Conservation (phyloP, 352 stramenopile species). For the Elongisporangium anandrum region DNA sequence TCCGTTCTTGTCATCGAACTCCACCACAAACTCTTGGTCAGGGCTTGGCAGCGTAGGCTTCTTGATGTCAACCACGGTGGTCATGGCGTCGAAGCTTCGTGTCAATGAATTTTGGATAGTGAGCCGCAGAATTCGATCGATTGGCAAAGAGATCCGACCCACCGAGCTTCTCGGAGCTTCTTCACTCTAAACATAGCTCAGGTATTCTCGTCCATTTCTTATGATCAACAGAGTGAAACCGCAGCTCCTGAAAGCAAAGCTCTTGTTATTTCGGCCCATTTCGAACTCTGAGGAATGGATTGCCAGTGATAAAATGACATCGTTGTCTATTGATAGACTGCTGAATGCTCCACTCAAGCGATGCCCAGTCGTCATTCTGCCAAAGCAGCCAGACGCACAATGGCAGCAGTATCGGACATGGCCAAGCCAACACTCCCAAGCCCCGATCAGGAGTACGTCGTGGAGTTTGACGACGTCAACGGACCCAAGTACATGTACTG, state of each 20-base stretch:
- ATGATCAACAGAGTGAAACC: too few relatives aligned
- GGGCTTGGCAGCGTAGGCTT: neutral
- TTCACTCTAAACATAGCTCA: neutral
- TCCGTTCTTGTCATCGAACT: slow-evolving; percentile 17
- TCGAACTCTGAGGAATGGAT: too few relatives aligned
- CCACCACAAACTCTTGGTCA: slow-evolving; percentile 9
- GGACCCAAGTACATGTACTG: slow-evolving; percentile 13
- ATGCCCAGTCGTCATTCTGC: too few relatives aligned
- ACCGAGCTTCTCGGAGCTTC: neutral
- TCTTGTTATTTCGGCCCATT: too few relatives aligned
- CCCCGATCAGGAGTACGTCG: slow-evolving; percentile 3
- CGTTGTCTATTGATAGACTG: too few relatives aligned
- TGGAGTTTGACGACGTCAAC: slow-evolving; percentile 18
- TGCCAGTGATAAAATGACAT: too few relatives aligned
- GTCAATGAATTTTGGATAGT: neutral
- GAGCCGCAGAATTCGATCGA: neutral
- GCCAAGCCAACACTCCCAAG: neutral
- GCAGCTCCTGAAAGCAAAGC: too few relatives aligned
- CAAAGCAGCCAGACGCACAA: neutral
- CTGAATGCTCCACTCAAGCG: too few relatives aligned
- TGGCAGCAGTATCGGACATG: neutral
- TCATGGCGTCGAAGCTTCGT: neutral
- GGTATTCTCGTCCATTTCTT: too few relatives aligned
- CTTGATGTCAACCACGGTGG: neutral
- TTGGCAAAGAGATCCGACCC: too few relatives aligned